Evolutionary conservation across 2,329 filamentous ascomycete species (phyloP), one percentile per base, ranked within the genome.

Genomic region (Talaromyces islandicus): DNA sequence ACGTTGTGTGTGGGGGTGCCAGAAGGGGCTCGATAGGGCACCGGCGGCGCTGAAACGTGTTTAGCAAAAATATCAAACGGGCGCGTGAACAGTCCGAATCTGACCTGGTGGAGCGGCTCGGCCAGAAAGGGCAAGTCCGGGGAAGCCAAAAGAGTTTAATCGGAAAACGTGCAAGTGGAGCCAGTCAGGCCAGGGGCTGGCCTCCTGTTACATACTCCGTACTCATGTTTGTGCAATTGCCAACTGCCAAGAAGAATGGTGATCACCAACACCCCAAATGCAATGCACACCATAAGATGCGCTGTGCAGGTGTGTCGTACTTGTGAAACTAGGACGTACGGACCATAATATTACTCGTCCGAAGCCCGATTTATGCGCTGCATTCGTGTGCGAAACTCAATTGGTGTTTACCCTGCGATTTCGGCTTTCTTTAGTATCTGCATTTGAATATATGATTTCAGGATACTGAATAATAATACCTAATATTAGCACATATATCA

Each of bases 101-200:
- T 24, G 48, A 4, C 14, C 19, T 24, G 38, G 41, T 30, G 52
- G 32, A 41, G 35, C 60, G 65, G 63, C 59, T 61, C 29, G 56
- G 62, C 64, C 54, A 63, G 17, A 66, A 66, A 58, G 56, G 64
- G 64, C 61, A 66, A 64, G 61, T 63, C 66, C 62, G 64, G 59
- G 62, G 59, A 60, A 53, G 52, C 35, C 51, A 53, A 35, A 38
- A 48, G 25, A 38, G 43, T 51, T 55, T 48, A 59, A 51, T 50
- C 55, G 50, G n/a, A 52, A 59, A 35, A 52, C 48, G 48, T 52
- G 48, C 48, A 17, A 46, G 43, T 46, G 43, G 43, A 24, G 43
- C 48, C 48, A 48, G n/a, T 17, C 30, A 38, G 35, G 17, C 32
- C 32, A 27, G n/a, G n/a, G n/a, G n/a, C n/a, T n/a, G n/a, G n/a